phyloP scores from a whole-genome alignment of 345 rosid genomes.

The Tarenaya hassleriana region DNA sequence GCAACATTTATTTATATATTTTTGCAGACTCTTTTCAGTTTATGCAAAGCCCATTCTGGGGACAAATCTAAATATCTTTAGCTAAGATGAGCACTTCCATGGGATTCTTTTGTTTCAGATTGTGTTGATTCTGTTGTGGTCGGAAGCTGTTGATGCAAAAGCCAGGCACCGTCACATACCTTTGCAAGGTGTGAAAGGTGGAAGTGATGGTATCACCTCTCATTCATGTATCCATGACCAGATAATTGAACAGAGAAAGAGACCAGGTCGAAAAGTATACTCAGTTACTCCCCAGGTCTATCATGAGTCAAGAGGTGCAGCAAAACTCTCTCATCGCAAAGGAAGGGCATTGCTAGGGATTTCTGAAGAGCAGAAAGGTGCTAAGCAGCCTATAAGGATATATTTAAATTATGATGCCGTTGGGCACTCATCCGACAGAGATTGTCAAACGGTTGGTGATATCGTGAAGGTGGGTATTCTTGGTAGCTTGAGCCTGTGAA shows the following conservation, averaged over 20 bases:
- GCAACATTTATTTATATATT: background rate
- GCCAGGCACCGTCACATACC: slow-evolving; percentile 30
- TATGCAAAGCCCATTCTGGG: background rate
- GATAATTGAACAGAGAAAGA: slow-evolving; percentile 78
- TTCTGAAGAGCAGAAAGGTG: slow-evolving; percentile 42
- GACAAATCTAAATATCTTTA: background rate
- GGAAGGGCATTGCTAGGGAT: slow-evolving; percentile 78
- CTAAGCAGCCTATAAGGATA: slow-evolving; percentile 84
- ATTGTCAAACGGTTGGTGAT: slow-evolving; percentile 76
- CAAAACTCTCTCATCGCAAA: slow-evolving; percentile 38
- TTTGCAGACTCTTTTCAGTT: background rate
- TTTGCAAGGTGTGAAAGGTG: slow-evolving; percentile 37
- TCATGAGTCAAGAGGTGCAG: slow-evolving; percentile 34
- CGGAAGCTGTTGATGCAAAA: slow-evolving; percentile 38
- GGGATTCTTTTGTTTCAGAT: slow-evolving; percentile 39
- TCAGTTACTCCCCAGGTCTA: slow-evolving; percentile 89
- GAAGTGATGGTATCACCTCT: slow-evolving; percentile 39
- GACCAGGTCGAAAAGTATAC: slow-evolving; percentile 76
- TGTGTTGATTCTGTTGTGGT: slow-evolving; percentile 47
- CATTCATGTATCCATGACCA: slow-evolving; percentile 97
- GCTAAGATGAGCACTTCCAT: background rate
- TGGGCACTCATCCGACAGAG: slow-evolving; percentile 88
- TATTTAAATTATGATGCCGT: slow-evolving; percentile 96
- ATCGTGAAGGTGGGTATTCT: slow-evolving; percentile 69
- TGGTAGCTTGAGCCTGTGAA: slow-evolving; percentile 14